phyloP scores from a whole-genome alignment of 441 rosid genomes.

The Macaranga tanarius region DNA sequence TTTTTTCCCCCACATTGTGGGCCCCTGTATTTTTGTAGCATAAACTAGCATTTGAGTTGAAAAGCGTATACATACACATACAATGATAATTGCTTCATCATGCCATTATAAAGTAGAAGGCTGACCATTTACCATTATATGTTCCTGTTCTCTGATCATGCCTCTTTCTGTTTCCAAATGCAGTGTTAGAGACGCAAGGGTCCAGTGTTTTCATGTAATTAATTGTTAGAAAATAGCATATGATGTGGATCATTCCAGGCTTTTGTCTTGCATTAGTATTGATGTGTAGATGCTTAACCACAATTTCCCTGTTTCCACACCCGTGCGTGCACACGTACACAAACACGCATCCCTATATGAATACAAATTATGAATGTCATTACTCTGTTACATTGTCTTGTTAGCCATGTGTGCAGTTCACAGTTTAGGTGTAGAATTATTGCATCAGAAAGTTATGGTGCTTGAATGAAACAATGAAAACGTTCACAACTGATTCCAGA shows the following conservation, averaged over 20 bases:
- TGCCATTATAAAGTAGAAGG: constrained; percentile 8
- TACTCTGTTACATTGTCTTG: neutral
- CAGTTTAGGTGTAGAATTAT: constrained; percentile 12
- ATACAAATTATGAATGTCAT: neutral
- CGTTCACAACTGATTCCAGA: neutral
- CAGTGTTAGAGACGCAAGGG: neutral
- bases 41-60: constrained; percentile 28
- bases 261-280: neutral
- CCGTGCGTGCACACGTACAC: neutral
- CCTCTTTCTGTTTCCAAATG: neutral
- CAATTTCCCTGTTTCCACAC: neutral
- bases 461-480: neutral
- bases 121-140: neutral
- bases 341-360: neutral
- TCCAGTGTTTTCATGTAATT: neutral
- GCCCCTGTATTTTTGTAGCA: constrained; percentile 31
- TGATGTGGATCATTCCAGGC: neutral
- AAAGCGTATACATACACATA: constrained; percentile 22
- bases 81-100: neutral
- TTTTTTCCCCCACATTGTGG: constrained; percentile 34
- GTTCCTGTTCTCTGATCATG: neutral
- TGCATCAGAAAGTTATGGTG: neutral
- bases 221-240: neutral
- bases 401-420: constrained; percentile 1
- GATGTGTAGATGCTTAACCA: neutral